A percentile compares a stretch with the other conserved stretches of the same genome.
These are phyloP conservation scores for Piloderma croceum DNA, from an alignment of 768 basidiomycete genomes.

Conservation along the genomic window DNA sequence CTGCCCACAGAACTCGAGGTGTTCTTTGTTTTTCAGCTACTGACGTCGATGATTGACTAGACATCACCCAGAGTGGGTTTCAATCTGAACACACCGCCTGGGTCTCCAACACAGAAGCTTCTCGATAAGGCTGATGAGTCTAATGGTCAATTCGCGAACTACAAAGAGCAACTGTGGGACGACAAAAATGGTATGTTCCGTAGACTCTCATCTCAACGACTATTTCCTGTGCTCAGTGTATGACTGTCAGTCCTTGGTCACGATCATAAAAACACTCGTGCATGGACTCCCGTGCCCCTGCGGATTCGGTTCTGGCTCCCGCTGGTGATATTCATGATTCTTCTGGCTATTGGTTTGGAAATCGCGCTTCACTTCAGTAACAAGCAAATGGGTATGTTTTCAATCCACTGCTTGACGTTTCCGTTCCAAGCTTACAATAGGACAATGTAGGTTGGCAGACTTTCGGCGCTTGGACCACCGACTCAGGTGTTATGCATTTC, in stretches of 20 bases:
- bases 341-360: conserved; percentile 40
- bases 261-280: not conserved
- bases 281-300: conserved; percentile 42
- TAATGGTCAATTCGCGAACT: no score
- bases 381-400: conserved; percentile 36
- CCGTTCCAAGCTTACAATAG: conserved; percentile 1
- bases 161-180: not conserved
- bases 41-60: no score
- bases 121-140: no score
- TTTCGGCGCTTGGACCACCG: conserved; percentile 25
- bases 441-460: conserved; percentile 38
- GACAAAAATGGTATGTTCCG: no score
- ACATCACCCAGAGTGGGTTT: no score
- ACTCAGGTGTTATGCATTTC: conserved; percentile 42
- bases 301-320: conserved; percentile 43
- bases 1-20: no score
- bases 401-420: not conserved
- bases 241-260: no score
- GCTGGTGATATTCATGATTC: conserved; percentile 32
- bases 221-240: no score
- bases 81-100: no score
- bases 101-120: no score
- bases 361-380: conserved; percentile 42
- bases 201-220: no score
- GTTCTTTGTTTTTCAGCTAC: no score